phyloP scores from a whole-genome alignment of 352 stramenopile species.

The Pythium brachiatum region DNA sequence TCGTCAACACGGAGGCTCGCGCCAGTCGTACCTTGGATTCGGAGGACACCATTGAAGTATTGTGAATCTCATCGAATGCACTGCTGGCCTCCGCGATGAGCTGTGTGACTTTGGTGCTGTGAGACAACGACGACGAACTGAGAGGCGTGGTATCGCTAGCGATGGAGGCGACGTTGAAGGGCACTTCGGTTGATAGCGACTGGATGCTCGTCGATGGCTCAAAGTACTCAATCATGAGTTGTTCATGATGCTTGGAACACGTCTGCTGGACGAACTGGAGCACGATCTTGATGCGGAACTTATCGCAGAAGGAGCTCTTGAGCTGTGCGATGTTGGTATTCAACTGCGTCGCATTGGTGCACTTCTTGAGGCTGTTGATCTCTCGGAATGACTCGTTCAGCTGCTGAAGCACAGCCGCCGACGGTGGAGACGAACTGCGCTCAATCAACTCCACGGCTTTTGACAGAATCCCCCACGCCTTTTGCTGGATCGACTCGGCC shows the following conservation, averaged over 20 bases:
- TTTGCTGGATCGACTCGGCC: slow-evolving; percentile 60
- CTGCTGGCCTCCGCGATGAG: slow-evolving; percentile 46
- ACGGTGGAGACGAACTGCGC: slow-evolving; percentile 39
- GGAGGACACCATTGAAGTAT: slow-evolving; percentile 66
- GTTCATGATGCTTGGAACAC: slow-evolving; percentile 34
- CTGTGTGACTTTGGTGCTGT: slow-evolving; percentile 38
- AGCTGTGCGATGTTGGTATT: slow-evolving; percentile 67
- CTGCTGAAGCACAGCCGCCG: slow-evolving; percentile 39
- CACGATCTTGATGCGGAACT: slow-evolving; percentile 60
- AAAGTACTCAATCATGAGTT: slow-evolving; percentile 68
- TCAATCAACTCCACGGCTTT: slow-evolving; percentile 51
- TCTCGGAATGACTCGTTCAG: slow-evolving; percentile 68
- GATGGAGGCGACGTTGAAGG: slow-evolving; percentile 13
- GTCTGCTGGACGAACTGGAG: slow-evolving; percentile 51
- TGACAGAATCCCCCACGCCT: slow-evolving; percentile 56
- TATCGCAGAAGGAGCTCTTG: slow-evolving; percentile 61
- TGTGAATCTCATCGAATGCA: slow-evolving; percentile 56
- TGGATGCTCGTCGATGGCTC: slow-evolving; percentile 44
- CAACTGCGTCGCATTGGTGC: slow-evolving; percentile 53
- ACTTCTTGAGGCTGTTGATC: slow-evolving; percentile 65
- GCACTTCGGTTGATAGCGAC: slow-evolving; percentile 28
- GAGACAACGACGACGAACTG: not conserved
- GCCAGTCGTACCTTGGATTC: slow-evolving; percentile 66
- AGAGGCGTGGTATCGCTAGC: slow-evolving; percentile 1
- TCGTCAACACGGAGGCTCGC: slow-evolving; percentile 45